Evolutionary conservation across 805 yeast genomes (phyloP).

Genomic region (Priceomyces haplophilus): DNA sequence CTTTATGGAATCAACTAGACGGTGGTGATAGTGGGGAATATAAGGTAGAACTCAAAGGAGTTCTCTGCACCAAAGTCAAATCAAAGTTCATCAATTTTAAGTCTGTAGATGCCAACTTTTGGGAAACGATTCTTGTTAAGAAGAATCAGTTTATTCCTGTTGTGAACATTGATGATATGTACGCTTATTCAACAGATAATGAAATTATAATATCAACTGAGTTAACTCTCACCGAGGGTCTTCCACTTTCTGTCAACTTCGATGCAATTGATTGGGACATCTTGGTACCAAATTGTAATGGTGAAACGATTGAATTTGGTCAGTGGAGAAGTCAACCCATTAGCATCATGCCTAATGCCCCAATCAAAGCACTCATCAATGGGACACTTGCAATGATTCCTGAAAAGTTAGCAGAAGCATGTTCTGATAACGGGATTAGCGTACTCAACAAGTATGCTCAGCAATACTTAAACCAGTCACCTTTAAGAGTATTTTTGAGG

Average conservation of each 20-base stretch:
- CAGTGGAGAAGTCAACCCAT: slow-evolving; percentile 18
- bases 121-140: slow-evolving; percentile 8
- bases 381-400: slow-evolving; percentile 22
- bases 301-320: slow-evolving; percentile 20
- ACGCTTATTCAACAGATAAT: slow-evolving; percentile 9
- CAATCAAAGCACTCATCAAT: slow-evolving; percentile 14
- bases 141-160: slow-evolving; percentile 13
- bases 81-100: slow-evolving; percentile 15
- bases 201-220: slow-evolving; percentile 10
- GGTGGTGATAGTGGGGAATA: slow-evolving; percentile 14
- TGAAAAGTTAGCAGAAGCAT: slow-evolving; percentile 14
- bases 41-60: slow-evolving; percentile 21
- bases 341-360: slow-evolving; percentile 12
- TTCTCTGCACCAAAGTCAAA: slow-evolving; percentile 16
- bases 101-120: slow-evolving; percentile 14
- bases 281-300: slow-evolving; percentile 24
- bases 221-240: slow-evolving; percentile 10
- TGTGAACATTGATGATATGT: slow-evolving; percentile 13
- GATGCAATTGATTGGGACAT: slow-evolving; percentile 27
- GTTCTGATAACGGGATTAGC: slow-evolving; percentile 17
- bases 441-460: slow-evolving; percentile 20
- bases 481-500: slow-evolving; percentile 15
- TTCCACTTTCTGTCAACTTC: slow-evolving; percentile 18
- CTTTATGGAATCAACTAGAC: slow-evolving; percentile 16
- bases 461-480: slow-evolving; percentile 14